Conservation (phyloP, 1,139 yeast species). For the Geotrichum cucujoidarum region DNA sequence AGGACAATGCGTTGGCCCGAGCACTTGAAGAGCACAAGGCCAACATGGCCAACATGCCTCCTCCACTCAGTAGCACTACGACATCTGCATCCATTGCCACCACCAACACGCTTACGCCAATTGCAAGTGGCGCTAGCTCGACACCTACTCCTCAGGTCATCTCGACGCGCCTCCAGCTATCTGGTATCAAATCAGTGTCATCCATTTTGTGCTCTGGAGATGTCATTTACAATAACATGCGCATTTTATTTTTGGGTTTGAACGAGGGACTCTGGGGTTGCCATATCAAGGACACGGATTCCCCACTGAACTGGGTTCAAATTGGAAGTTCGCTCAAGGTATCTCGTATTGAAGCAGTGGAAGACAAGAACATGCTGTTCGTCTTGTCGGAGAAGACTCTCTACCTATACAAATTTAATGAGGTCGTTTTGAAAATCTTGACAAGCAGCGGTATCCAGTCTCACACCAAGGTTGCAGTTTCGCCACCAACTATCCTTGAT, state of each 20-base stretch:
- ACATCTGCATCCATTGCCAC: background rate
- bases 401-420: constrained; percentile 13
- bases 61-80: background rate
- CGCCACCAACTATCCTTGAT: constrained; percentile 12
- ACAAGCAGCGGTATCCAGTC: constrained; percentile 11
- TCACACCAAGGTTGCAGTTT: constrained; percentile 7
- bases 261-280: constrained; percentile 14
- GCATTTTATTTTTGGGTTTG: constrained; percentile 13
- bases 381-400: constrained; percentile 10
- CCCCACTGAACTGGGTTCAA: constrained; percentile 15
- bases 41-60: constrained; percentile 1
- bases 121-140: background rate
- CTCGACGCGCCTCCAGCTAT: background rate
- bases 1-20: constrained; percentile 7
- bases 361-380: constrained; percentile 15
- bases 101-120: background rate
- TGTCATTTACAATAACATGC: constrained; percentile 7
- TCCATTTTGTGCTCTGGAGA: constrained; percentile 13
- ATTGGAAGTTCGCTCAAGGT: constrained; percentile 9
- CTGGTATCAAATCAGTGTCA: constrained; percentile 5
- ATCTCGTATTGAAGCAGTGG: constrained; percentile 15
- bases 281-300: constrained; percentile 4
- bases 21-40: constrained; percentile 11
- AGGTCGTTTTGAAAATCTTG: constrained; percentile 8
- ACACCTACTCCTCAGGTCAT: background rate